Conservation (phyloP, 2,329 filamentous ascomycete species). For the Curvularia eragrostidis region DNA sequence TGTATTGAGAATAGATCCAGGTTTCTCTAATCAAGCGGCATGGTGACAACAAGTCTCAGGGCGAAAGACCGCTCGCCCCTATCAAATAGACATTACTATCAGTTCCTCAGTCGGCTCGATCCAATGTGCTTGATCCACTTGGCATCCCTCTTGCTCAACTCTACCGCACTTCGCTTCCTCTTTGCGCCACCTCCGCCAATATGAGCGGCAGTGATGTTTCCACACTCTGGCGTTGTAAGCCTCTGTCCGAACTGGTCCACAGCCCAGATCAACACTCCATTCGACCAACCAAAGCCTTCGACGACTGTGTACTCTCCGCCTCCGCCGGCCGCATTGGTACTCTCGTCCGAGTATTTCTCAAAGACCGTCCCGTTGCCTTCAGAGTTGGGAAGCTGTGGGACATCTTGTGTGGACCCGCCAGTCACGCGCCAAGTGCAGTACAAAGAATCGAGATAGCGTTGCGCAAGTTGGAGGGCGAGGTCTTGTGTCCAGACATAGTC, state of each 20-base stretch:
- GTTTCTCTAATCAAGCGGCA: not conserved
- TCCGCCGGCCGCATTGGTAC: conserved; percentile 66
- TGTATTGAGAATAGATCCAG: not conserved
- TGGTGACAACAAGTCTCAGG: not conserved
- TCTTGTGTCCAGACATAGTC: conserved; percentile 62
- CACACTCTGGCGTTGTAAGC: conserved; percentile 60
- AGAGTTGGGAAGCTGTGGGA: conserved; percentile 40
- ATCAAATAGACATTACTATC: not conserved
- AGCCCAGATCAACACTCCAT: conserved; percentile 71
- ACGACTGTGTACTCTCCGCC: conserved; percentile 74
- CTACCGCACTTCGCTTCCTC: conserved; percentile 42
- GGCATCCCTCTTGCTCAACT: conserved; percentile 40
- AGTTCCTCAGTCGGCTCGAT: conserved; percentile 12
- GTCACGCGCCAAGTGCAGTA: conserved; percentile 76
- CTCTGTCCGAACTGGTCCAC: conserved; percentile 67
- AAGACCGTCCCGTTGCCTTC: conserved; percentile 69
- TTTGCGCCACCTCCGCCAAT: conserved; percentile 20
- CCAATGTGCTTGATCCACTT: conserved; percentile 41
- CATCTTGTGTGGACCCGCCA: conserved; percentile 62
- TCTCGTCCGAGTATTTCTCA: conserved; percentile 70
- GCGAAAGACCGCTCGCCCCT: not conserved
- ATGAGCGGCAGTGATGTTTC: conserved; percentile 41
- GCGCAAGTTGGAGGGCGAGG: conserved; percentile 65
- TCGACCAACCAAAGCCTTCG: conserved; percentile 74
- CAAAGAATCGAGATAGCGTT: conserved; percentile 70